Evolutionary conservation across 768 basidiomycete species (phyloP), one percentile per base, ranked within the genome.

Genomic region (Strobilomyces echinocephalus): DNA sequence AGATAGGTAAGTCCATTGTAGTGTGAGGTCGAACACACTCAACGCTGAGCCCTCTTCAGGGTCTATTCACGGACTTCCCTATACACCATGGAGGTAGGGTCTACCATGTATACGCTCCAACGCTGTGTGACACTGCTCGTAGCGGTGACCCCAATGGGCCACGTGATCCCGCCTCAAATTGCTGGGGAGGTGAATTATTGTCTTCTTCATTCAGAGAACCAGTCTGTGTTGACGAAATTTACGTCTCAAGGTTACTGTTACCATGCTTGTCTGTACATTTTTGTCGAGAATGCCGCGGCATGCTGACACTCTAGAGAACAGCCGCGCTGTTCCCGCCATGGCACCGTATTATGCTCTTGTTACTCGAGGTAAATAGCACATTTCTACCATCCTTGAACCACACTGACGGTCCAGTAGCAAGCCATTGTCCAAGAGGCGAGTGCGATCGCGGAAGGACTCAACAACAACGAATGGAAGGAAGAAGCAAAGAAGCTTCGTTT

Each of bases 311-410:
- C 18, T 20, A 14, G 39, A 49, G 21, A 62, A 52, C 26, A 62
- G 61, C 61, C 31, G 50, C 61, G 20, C 21, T 62, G 15, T 62
- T 62, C 44, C 61, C 61, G 24, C 38, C 61, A 15, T 62, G 61
- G 61, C 61, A 62, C 15, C 57, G 61, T 41, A 44, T 55, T 24
- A 35, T 54, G n/a, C 0, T 56, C 26, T 6, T 62, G 41, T 44
- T 62, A 11, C 16, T 54, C 16, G 61, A 62, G 45, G 61, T 54
- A n/a, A 21, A 50, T 42, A 7, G 3, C 10, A 4, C 6, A 26
- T 38, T 46, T 26, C 12, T 4, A 1, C 12, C 10, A 5, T 15
- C 1, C 26, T 28, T 9, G 7, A 6, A 30, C 30, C 30, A 9
- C 30, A 9, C 30, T 30, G 30, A 30, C 9, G 30, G 30, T 30